Evolutionary conservation across 108 stramenopile genomes (phyloP), one percentile per base, ranked within the genome.

Genomic region (Nitzschia sp.): DNA sequence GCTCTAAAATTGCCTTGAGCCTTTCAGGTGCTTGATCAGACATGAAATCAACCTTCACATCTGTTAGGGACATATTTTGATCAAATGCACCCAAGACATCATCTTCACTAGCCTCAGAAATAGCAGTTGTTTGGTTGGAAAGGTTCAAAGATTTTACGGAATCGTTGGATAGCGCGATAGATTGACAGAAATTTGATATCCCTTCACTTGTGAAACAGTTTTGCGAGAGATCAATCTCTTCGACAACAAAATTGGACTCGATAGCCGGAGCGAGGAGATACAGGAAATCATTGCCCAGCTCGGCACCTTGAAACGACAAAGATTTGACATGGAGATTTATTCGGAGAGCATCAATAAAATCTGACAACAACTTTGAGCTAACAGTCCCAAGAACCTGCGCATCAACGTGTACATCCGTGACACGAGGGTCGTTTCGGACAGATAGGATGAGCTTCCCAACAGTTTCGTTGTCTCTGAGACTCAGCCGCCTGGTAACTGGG

Each of bases 171-270:
- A 8, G 21, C 12, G 65, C 73, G 2, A 74, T 11, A 29, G 65
- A 20, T 44, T 75, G 74, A 40, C 79, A 80, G 48, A 80, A 75
- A 44, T 67, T 70, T 20, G 69, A 59, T 50, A 80, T 43, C 5
- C 69, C 79, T 43, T 69, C 79, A 29, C 56, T 75, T 9, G 79
- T 80, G 61, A 80, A 75, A 25, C 37, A 41, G 55, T 80, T 80
- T 15, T 43, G 41, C 9, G 69, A 71, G 37, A 80, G 53, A 63
- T 80, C 61, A 41, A 80, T 57, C 25, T 71, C 70, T 63, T 75
- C 70, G 14, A 80, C 43, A 12, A 73, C 69, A 50, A 75, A 71
- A 51, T 80, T 80, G 11, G 57, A 64, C 46, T 70, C 70, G 56
- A 80, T 64, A 17, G 56, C 52, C 14, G 69, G 38, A 2, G 74